phyloP scores from a whole-genome alignment of 352 stramenopile genomes.

The Pythium periplocum region DNA sequence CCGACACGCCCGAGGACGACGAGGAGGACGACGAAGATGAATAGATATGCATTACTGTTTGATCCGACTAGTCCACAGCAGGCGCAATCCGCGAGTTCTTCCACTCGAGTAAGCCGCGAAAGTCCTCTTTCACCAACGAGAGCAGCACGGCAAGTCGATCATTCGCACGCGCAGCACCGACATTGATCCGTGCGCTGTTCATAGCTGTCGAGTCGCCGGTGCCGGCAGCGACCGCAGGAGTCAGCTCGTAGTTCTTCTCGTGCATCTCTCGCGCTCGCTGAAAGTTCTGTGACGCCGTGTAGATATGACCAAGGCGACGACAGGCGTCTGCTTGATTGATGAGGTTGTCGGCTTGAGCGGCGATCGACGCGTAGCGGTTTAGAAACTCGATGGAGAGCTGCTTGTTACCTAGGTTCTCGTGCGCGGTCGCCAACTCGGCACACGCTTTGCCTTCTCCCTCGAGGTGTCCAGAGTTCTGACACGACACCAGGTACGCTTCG shows the following conservation, averaged over 20 bases:
- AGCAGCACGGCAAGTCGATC: conserved; percentile 62
- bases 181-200: conserved; percentile 65
- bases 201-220: conserved; percentile 35
- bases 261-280: conserved; percentile 81
- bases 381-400: conserved; percentile 85
- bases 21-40: neutral
- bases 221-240: conserved; percentile 39
- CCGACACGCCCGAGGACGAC: conserved; percentile 8
- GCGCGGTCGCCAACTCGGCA: conserved; percentile 83
- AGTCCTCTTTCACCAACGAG: conserved; percentile 58
- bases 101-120: conserved; percentile 66
- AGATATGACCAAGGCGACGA: conserved; percentile 80
- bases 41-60: neutral
- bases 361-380: conserved; percentile 80
- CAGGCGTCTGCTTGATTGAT: conserved; percentile 86
- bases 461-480: conserved; percentile 43
- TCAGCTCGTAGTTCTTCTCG: conserved; percentile 87
- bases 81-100: conserved; percentile 68
- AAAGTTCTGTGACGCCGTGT: conserved; percentile 77
- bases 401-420: conserved; percentile 78
- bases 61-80: conserved; percentile 24
- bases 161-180: conserved; percentile 64
- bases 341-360: conserved; percentile 75
- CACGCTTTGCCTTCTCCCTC: conserved; percentile 83
- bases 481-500: conserved; percentile 67